Evolutionary conservation across 768 basidiomycete species (phyloP).

Genomic region (Amanita rubescens): DNA sequence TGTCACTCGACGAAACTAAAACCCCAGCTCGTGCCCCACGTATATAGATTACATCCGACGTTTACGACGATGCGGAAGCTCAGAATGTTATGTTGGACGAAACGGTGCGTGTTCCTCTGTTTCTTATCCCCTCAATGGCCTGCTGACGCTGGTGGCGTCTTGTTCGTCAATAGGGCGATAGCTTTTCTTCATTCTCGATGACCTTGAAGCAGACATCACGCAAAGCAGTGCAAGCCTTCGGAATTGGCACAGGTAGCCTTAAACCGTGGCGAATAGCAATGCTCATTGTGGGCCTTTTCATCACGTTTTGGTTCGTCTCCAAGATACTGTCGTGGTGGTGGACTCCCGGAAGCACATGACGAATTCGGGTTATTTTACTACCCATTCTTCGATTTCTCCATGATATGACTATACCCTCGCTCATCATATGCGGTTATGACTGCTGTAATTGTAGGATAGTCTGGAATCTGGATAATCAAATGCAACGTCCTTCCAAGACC

Average conservation of each 20-base stretch:
- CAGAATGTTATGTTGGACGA: constrained; percentile 77
- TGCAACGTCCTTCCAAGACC: too few relatives aligned
- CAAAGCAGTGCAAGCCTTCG: constrained; percentile 68
- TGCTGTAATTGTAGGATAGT: neutral
- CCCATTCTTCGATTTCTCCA: neutral
- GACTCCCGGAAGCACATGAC: neutral
- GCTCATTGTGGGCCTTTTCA: constrained; percentile 46
- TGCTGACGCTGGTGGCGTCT: neutral
- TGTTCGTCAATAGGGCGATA: constrained; percentile 42
- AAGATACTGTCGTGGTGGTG: constrained; percentile 42
- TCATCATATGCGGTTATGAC: neutral
- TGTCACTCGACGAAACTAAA: too few relatives aligned
- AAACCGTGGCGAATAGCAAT: constrained; percentile 65
- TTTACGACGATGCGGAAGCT: constrained; percentile 75
- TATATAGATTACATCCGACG: constrained; percentile 76
- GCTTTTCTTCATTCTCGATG: constrained; percentile 57
- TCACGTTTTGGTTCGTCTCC: constrained; percentile 50
- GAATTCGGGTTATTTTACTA: neutral
- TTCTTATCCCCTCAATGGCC: neutral
- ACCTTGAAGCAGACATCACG: constrained; percentile 61
- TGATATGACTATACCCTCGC: neutral
- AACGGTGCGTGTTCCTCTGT: constrained; percentile 52
- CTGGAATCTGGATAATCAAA: too few relatives aligned
- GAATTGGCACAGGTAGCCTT: constrained; percentile 55
- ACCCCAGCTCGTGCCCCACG: neutral